phyloP scores from a whole-genome alignment of 768 basidiomycete genomes.

The Termitomyces sp. region DNA sequence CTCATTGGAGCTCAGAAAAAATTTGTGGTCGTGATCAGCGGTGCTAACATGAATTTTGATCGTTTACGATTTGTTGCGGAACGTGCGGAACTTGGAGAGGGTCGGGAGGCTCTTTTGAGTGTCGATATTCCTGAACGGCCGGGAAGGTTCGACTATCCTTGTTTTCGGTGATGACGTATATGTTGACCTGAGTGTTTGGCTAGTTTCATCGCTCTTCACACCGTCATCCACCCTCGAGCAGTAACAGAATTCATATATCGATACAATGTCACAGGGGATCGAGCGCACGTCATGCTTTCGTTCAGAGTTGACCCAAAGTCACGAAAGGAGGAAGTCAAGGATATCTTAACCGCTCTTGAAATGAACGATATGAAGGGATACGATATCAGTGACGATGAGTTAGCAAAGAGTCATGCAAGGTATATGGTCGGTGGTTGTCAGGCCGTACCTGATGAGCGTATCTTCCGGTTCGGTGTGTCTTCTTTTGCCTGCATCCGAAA shows the following conservation, averaged over 20 bases:
- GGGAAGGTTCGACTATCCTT: constrained; percentile 59
- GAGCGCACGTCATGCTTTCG: constrained; percentile 86
- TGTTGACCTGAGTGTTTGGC: not conserved
- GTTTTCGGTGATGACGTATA: not conserved
- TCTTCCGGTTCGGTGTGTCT: constrained; percentile 87
- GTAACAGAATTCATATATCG: constrained; percentile 97
- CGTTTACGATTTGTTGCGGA: constrained; percentile 97
- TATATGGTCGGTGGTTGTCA: constrained; percentile 92
- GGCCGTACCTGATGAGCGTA: constrained; percentile 73
- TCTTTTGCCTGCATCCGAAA: not conserved
- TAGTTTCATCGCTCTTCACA: constrained; percentile 87
- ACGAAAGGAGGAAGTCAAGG: constrained; percentile 55
- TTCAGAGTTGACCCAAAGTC: constrained; percentile 70
- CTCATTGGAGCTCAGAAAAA: constrained; percentile 79
- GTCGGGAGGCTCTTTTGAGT: constrained; percentile 86
- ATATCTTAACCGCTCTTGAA: constrained; percentile 59
- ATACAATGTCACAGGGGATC: constrained; percentile 59
- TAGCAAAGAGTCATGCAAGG: constrained; percentile 90
- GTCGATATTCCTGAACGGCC: constrained; percentile 93
- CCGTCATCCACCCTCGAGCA: constrained; percentile 81
- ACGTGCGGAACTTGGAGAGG: constrained; percentile 95
- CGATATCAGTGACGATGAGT: constrained; percentile 92
- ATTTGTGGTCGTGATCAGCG: constrained; percentile 89
- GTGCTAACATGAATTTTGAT: constrained; percentile 99
- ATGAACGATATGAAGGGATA: constrained; percentile 70